These are phyloP conservation scores for Talaromyces sp. DNA, from an alignment of 2,329 filamentous ascomycete genomes.

Conservation along the genomic window DNA sequence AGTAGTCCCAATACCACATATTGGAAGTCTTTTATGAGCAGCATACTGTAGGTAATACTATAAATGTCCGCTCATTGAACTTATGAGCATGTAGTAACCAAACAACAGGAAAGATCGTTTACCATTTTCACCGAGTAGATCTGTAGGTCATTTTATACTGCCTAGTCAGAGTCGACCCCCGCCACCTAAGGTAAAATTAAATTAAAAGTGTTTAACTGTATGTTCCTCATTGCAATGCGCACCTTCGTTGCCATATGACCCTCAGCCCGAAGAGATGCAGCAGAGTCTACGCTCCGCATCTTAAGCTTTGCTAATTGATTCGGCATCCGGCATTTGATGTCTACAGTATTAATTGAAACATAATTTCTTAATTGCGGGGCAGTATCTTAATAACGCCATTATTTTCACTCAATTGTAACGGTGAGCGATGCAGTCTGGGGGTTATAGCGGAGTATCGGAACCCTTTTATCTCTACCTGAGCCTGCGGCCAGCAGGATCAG, in stretches of 20 bases:
- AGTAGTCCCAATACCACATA: background rate
- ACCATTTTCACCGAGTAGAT: background rate
- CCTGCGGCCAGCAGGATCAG: background rate
- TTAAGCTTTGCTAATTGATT: background rate
- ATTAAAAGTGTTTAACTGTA: background rate
- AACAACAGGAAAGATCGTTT: background rate
- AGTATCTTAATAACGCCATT: background rate
- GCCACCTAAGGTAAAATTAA: background rate
- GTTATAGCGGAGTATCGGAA: constrained; percentile 6
- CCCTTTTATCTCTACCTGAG: background rate
- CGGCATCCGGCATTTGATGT: background rate
- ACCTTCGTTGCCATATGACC: background rate
- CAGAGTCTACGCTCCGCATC: background rate
- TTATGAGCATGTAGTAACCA: background rate
- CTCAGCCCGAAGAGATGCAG: background rate
- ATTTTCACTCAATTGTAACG: background rate
- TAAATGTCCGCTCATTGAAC: background rate
- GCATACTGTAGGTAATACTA: background rate
- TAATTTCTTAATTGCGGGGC: background rate
- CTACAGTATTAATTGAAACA: background rate
- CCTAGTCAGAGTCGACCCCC: background rate
- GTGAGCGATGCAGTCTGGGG: background rate
- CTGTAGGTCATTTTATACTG: background rate
- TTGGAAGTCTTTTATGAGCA: background rate
- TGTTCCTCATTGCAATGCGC: background rate